Evolutionary conservation across 306 rosid species (phyloP).

Genomic region (Herpetospermum pedunculosum): DNA sequence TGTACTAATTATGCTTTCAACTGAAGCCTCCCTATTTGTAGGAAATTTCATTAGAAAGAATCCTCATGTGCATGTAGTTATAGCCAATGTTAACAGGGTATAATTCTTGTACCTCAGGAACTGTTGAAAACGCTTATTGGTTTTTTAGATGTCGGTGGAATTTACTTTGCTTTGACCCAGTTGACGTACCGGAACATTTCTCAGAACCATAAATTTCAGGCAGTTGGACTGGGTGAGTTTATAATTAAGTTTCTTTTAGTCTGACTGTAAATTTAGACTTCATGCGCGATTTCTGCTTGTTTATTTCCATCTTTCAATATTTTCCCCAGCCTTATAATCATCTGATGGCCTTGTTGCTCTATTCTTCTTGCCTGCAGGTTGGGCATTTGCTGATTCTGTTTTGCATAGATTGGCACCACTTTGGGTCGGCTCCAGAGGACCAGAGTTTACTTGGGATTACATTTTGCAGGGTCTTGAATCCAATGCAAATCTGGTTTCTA

Average conservation of each 20-base stretch:
- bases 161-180: constrained; percentile 96
- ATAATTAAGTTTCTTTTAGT: background rate
- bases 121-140: constrained; percentile 92
- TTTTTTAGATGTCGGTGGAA: constrained; percentile 93
- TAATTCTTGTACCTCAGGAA: constrained; percentile 42
- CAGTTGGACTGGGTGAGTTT: constrained; percentile 96
- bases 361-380: constrained; percentile 44
- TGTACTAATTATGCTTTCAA: too few species aligned
- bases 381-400: constrained; percentile 99
- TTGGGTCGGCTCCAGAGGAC: constrained; percentile 99
- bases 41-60: background rate
- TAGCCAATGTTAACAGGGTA: background rate
- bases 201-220: constrained; percentile 96
- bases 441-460: constrained; percentile 97
- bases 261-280: background rate
- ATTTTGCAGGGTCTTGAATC: constrained; percentile 93
- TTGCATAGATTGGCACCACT: constrained; percentile 94
- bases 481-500: constrained; percentile 82
- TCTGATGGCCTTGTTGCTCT: background rate
- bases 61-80: background rate
- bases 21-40: background rate
- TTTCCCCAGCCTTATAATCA: background rate
- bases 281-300: background rate
- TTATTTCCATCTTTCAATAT: background rate
- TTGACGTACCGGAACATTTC: constrained; percentile 94